Base-by-base conservation (phyloP, 169 alveolate genomes). In the Plasmodium gaboni region DNA sequence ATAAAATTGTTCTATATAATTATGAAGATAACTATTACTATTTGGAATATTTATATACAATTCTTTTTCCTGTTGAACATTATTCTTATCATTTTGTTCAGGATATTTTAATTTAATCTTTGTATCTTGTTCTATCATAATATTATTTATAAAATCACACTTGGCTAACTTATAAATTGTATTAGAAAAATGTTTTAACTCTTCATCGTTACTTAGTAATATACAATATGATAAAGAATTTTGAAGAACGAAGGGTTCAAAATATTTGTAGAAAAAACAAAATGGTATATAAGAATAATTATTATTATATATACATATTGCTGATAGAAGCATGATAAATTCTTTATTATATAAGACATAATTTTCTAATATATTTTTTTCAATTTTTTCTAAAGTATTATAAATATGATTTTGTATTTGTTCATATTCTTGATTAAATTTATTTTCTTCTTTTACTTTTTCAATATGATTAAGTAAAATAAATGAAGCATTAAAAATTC, bases 401-500 rank as follows among this genome's bases (percentile, higher is more conserved):
- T 86, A 10, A 26, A 86, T 38, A 57, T 17, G 1, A 51, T 15
- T 80, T 70, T 60, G 15, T 17, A 67, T 12, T 61, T 80, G 69
- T 67, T 60, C 17, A 32, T 53, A 32, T 57, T 86, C 73, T 4
- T 50, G 15, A 44, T 73, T 22, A 15, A 48, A 24, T 24, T 42
- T 71, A 15, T 86, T 19, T 28, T 71, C 92, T 8, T 9, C 22
- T 51, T 44, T 59, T 46, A 70, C 13, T 46, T 86, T 86, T 86
- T 71, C 74, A 57, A 86, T 38, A 86, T 57, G 44, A 19, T 15
- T 69, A 59, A 86, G 38, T 42, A 86, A 19, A 13, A 86, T 86
- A 44, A 86, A 86, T 2, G 92, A 46, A 9, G 92, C 24, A 46
- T 86, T 86, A 73, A 70, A 86, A 86, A 86, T 86, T 64, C 87